These are phyloP conservation scores for Penicillium manginii DNA, from an alignment of 495 filamentous ascomycete genomes.

Conservation along the genomic window DNA sequence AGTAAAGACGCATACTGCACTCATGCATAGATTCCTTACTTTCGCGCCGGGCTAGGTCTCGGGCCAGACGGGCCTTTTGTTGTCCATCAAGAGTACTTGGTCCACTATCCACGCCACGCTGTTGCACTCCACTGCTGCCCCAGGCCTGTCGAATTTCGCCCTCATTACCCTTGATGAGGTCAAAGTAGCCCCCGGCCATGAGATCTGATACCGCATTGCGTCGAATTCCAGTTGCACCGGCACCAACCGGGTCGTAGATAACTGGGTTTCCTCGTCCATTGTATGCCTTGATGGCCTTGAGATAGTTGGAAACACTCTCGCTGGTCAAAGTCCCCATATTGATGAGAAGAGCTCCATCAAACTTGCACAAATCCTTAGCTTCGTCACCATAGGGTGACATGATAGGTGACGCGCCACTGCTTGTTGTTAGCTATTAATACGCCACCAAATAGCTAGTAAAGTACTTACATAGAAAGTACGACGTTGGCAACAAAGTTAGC, in stretches of 20 bases:
- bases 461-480: slow-evolving; percentile 67
- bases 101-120: slow-evolving; percentile 87
- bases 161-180: slow-evolving; percentile 95
- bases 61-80: slow-evolving; percentile 64
- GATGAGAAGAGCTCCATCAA: slow-evolving; percentile 74
- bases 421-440: background rate
- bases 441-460: background rate
- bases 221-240: slow-evolving; percentile 77
- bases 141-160: slow-evolving; percentile 80
- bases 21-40: slow-evolving; percentile 30
- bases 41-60: slow-evolving; percentile 66
- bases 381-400: slow-evolving; percentile 90
- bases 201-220: slow-evolving; percentile 71
- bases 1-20: background rate
- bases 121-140: slow-evolving; percentile 56
- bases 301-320: slow-evolving; percentile 69
- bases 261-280: slow-evolving; percentile 74
- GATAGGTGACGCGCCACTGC: slow-evolving; percentile 81
- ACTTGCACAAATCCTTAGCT: slow-evolving; percentile 71
- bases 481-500: slow-evolving; percentile 94
- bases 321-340: slow-evolving; percentile 93
- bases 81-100: slow-evolving; percentile 54
- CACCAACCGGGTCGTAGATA: slow-evolving; percentile 90
- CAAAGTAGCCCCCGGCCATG: slow-evolving; percentile 74
- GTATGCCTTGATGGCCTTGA: slow-evolving; percentile 71